Evolutionary conservation across 176 grass and related monocot genomes (phyloP).

Genomic region (Areca catechu): DNA sequence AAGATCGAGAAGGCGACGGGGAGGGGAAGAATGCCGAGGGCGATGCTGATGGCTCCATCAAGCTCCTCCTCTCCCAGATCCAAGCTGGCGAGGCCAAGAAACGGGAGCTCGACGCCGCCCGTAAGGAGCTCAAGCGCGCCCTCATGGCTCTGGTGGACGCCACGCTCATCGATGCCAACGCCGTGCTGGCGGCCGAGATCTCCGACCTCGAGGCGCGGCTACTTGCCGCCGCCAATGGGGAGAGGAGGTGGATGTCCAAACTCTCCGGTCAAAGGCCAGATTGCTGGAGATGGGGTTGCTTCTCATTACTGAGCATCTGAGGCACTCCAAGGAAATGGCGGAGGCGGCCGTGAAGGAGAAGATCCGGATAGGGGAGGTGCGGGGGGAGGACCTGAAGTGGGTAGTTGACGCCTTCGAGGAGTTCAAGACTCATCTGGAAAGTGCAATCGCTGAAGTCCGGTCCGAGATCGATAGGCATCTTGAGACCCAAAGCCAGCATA

Average conservation of each 20-base stretch:
- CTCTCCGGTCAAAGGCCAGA: no score
- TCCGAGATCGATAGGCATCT: no score
- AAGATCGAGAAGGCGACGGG: neutral
- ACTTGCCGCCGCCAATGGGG: neutral
- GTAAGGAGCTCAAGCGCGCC: conserved; percentile 4
- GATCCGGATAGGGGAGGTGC: no score
- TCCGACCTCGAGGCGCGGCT: conserved; percentile 31
- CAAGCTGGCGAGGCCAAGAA: conserved; percentile 28
- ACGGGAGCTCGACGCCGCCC: conserved; percentile 19
- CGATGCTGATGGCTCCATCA: conserved; percentile 28
- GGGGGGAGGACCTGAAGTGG: no score
- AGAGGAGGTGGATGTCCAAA: conserved; percentile 6
- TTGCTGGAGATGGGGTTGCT: no score
- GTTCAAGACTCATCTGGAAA: no score
- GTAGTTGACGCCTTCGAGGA: no score
- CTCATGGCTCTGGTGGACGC: conserved; percentile 8
- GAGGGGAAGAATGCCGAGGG: conserved; percentile 6
- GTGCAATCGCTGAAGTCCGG: no score
- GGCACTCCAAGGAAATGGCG: no score
- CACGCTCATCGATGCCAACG: conserved; percentile 3
- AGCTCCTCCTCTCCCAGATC: conserved; percentile 39
- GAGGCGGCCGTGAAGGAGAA: no score
- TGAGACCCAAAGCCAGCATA: no score
- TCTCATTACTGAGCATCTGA: no score
- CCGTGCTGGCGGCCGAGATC: conserved; percentile 17